Base-by-base conservation (phyloP, 331 rosid species). In the Saraca asoca region DNA sequence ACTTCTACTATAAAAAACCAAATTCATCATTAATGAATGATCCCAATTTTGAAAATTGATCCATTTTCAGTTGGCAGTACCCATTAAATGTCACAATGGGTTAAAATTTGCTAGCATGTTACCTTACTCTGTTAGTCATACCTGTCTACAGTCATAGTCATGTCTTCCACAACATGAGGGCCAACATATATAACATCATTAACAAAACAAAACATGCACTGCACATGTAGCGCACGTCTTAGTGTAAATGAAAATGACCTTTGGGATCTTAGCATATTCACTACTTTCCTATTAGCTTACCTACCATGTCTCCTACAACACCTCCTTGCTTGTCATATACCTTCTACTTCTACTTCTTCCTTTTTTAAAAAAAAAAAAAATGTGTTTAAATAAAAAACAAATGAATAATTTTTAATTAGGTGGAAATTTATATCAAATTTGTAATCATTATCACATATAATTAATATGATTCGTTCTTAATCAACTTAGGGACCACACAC, bases 191-290 rank as follows among this genome's bases (percentile, higher is more conserved):
- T 8, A 58, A 17, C 64, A 52, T 52, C 9, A 70, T 61, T 57
- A 18, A 53, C 61, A 45, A 13, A 76, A 54, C 2, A 41, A 70
- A 71, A 39, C 64, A 46, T 51, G 69, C 38, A 43, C 51, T 34
- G 50, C 31, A 58, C 72, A 33, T 70, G 80, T 70, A 70, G 77
- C 64, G 11, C 62, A 68, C 70, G 31, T 24, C 31, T 24, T 44
- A 42, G 31, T 46, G 58, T 43, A 33, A 43, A 70, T 10, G 61
- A 72, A 77, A 71, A 38, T 63, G 58, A 65, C 71, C 17, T 57
- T 69, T 44, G 44, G 58, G 50, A 24, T 42, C 2, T 74, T 57
- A 38, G 31, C 68, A 39, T 18, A 2, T 20, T 33, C 31, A 8
- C 33, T 11, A n/a, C n/a, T 18, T 56, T 48, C 71, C 50, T 53